Evolutionary conservation across 371 early-diverging fungal genomes (phyloP), one percentile per base, ranked within the genome.

Genomic region (Zopfochytrium polystomum): DNA sequence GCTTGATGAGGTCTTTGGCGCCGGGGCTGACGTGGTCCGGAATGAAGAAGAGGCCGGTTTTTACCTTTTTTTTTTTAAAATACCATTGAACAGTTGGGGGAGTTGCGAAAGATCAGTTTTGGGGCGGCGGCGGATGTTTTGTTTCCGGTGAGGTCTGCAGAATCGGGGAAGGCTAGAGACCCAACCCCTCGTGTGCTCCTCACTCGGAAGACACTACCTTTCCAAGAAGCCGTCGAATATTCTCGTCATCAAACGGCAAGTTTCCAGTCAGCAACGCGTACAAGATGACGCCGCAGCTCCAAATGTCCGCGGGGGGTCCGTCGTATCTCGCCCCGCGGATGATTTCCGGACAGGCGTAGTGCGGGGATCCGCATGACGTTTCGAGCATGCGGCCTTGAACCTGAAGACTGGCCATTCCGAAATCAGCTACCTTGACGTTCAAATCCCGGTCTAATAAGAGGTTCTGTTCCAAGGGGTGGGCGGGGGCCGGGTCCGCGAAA

Each of bases 331-430:
- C 62, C 1, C 92, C 92, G 74, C 80, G 84, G 22, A 93, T 89
- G 55, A 96, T 87, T 72, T 96, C 96, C 9, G 96, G 96, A 51
- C 90, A 87, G 44, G 93, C 94, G 78, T 93, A 94, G 65, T 94
- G 92, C 11, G 94, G 90, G 0, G 91, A 91, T 13, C 90, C 92
- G 68, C 93, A 93, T 58, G 87, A 87, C 0, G 90, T 90, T 52
- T 87, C 87, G 27, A 91, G 65, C 66, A 89, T 72, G 20, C 81
- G 78, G 4, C 87, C 86, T 1, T 79, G 52, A 18, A 84, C 85
- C 58, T 89, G 90, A 43, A 91, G 60, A 1, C 85, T 86, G 0
- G 90, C 91, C 89, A 90, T 88, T n/a, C 90, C 90, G 74, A 90
- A 91, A 63, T 91, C 90, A 30, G 88, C 90, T 31, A 89, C 86